These are phyloP conservation scores for Amesomyces nigricolor DNA, from an alignment of 2,329 filamentous ascomycete species.

Conservation along the genomic window DNA sequence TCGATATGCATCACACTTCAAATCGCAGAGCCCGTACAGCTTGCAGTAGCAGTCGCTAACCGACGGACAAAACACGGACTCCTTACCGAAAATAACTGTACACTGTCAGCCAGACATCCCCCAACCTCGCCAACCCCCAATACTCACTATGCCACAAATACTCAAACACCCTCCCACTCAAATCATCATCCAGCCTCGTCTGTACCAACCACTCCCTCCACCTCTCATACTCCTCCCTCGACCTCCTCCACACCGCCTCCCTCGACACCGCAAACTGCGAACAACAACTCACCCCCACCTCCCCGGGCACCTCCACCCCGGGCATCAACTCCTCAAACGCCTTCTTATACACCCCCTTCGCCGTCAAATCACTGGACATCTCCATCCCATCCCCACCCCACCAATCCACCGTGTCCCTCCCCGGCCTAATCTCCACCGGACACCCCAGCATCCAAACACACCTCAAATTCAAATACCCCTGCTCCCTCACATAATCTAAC, in stretches of 20 bases:
- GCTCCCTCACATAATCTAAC: constrained; percentile 44
- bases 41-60: constrained; percentile 61
- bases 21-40: constrained; percentile 55
- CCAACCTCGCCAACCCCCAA: not conserved
- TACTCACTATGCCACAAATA: constrained; percentile 58
- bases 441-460: constrained; percentile 56
- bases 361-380: constrained; percentile 27
- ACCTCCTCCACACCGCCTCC: constrained; percentile 44
- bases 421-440: constrained; percentile 42
- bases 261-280: constrained; percentile 59
- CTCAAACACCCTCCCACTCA: constrained; percentile 57
- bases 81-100: constrained; percentile 53
- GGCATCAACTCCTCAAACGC: constrained; percentile 41
- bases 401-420: constrained; percentile 25
- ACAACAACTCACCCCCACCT: constrained; percentile 56
- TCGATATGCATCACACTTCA: constrained; percentile 38
- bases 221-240: constrained; percentile 48
- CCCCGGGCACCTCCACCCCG: constrained; percentile 39
- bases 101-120: not conserved
- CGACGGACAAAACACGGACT: constrained; percentile 54
- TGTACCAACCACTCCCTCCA: constrained; percentile 56
- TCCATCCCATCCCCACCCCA: not conserved
- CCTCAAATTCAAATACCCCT: constrained; percentile 56
- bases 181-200: constrained; percentile 47
- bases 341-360: constrained; percentile 38